Evolutionary conservation across 2,329 filamentous ascomycete genomes (phyloP).

Genomic region (Colletotrichum somersetense): DNA sequence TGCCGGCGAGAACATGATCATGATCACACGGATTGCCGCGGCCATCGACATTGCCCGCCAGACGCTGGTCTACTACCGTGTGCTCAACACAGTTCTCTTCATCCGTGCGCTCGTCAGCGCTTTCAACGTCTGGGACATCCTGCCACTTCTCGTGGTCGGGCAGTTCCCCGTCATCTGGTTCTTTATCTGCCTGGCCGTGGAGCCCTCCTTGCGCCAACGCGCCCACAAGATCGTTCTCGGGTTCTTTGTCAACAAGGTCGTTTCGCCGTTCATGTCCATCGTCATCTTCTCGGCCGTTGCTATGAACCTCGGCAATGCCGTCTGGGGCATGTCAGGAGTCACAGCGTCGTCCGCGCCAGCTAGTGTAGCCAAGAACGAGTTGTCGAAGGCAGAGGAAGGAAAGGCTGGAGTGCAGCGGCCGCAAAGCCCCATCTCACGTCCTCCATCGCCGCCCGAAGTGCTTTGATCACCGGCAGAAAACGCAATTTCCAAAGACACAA

Average conservation of each 20-base stretch:
- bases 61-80: conserved; percentile 51
- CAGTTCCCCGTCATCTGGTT: conserved; percentile 26
- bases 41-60: conserved; percentile 49
- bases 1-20: conserved; percentile 54
- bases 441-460: conserved; percentile 16
- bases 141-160: conserved; percentile 7
- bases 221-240: conserved; percentile 19
- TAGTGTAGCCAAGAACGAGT: background rate
- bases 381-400: conserved; percentile 8
- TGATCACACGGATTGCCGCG: conserved; percentile 49
- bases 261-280: conserved; percentile 22
- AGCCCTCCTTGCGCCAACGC: background rate
- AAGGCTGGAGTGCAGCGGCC: background rate
- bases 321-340: conserved; percentile 23
- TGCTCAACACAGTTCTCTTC: conserved; percentile 50
- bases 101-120: conserved; percentile 36
- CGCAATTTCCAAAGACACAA: background rate
- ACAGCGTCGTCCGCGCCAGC: background rate
- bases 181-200: conserved; percentile 6
- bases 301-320: conserved; percentile 18
- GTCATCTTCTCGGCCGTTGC: conserved; percentile 15
- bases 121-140: background rate
- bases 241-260: conserved; percentile 17
- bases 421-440: conserved; percentile 3
- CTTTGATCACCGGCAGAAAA: background rate